These are phyloP conservation scores for Neopestalotiopsis rosae DNA, from an alignment of 2,329 filamentous ascomycete species.

Conservation along the genomic window DNA sequence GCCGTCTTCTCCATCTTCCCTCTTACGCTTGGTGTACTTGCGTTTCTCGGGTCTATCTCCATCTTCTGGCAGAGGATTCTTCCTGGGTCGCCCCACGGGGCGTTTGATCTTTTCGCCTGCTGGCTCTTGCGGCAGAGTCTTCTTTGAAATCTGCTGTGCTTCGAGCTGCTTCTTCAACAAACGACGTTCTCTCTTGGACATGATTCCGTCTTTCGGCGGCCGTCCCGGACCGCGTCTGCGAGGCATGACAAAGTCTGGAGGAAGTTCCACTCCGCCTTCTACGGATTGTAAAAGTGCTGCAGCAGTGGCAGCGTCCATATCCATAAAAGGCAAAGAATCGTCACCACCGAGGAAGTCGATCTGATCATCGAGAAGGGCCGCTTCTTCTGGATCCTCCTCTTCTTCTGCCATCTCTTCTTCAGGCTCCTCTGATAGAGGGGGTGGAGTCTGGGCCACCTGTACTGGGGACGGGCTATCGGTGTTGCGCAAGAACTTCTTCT, in stretches of 20 bases:
- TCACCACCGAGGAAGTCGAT: constrained; percentile 21
- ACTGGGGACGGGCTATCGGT: constrained; percentile 57
- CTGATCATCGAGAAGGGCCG: constrained; percentile 22
- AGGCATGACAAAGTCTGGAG: constrained; percentile 41
- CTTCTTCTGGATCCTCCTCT: constrained; percentile 28
- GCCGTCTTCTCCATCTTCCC: constrained; percentile 60
- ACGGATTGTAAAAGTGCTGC: constrained; percentile 20
- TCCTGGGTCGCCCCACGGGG: constrained; percentile 69
- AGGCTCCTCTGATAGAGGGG: constrained; percentile 37
- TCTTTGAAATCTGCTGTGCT: constrained; percentile 55
- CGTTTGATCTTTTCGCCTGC: constrained; percentile 61
- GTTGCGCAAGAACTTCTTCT: constrained; percentile 59
- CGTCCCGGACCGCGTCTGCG: constrained; percentile 80
- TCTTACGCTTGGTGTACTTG: constrained; percentile 69
- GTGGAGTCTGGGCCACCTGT: constrained; percentile 46
- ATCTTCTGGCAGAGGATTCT: constrained; percentile 66
- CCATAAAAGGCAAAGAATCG: constrained; percentile 12
- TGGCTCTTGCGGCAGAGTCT: constrained; percentile 53
- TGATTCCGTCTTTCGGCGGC: constrained; percentile 81
- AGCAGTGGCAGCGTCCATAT: background rate
- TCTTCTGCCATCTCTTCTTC: constrained; percentile 41
- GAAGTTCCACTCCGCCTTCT: constrained; percentile 17
- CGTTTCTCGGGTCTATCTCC: constrained; percentile 65
- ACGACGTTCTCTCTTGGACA: constrained; percentile 78
- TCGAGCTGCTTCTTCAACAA: constrained; percentile 62